Percentiles rank a stretch among this genome's conserved stretches.
These are phyloP conservation scores for Podaxis sp. DNA, from an alignment of 768 basidiomycete species.

Conservation along the genomic window DNA sequence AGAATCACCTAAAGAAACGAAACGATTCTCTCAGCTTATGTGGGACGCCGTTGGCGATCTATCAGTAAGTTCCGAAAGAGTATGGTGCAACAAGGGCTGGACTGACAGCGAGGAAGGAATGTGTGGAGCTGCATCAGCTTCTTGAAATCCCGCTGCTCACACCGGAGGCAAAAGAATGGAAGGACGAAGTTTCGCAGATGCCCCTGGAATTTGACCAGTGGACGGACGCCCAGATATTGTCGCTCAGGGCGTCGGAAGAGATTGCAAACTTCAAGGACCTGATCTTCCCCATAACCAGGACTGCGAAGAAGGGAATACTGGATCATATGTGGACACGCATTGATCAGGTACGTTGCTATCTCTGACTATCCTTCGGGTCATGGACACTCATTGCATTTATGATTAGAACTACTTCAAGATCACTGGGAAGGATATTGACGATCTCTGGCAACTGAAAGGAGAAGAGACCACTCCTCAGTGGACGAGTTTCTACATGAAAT, in stretches of 20 bases:
- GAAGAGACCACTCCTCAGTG: slow-evolving; percentile 59
- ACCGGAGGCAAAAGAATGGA: slow-evolving; percentile 53
- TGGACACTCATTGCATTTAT: not conserved
- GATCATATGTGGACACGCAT: slow-evolving; percentile 66
- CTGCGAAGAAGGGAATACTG: slow-evolving; percentile 46
- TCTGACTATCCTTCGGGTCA: not conserved
- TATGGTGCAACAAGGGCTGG: not conserved
- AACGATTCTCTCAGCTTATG: slow-evolving; percentile 73
- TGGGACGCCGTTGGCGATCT: slow-evolving; percentile 85
- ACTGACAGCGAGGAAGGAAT: slow-evolving; percentile 39
- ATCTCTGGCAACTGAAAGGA: slow-evolving; percentile 60
- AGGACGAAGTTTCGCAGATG: slow-evolving; percentile 45
- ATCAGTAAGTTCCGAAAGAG: slow-evolving; percentile 44
- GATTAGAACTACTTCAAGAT: slow-evolving; percentile 55
- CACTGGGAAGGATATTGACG: slow-evolving; percentile 56
- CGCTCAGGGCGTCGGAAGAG: slow-evolving; percentile 52
- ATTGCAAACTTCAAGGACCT: slow-evolving; percentile 52
- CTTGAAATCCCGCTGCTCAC: slow-evolving; percentile 62
- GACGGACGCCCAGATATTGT: slow-evolving; percentile 67
- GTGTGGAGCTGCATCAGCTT: slow-evolving; percentile 63
- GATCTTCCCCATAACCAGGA: slow-evolving; percentile 57
- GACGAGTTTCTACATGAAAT: slow-evolving; percentile 41
- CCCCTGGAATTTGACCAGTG: slow-evolving; percentile 63
- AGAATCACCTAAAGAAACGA: slow-evolving; percentile 71
- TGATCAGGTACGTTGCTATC: slow-evolving; percentile 44